Evolutionary conservation across 306 rosid species (phyloP), one percentile per base, ranked within the genome.

Genomic region (Canavalia gladiata): DNA sequence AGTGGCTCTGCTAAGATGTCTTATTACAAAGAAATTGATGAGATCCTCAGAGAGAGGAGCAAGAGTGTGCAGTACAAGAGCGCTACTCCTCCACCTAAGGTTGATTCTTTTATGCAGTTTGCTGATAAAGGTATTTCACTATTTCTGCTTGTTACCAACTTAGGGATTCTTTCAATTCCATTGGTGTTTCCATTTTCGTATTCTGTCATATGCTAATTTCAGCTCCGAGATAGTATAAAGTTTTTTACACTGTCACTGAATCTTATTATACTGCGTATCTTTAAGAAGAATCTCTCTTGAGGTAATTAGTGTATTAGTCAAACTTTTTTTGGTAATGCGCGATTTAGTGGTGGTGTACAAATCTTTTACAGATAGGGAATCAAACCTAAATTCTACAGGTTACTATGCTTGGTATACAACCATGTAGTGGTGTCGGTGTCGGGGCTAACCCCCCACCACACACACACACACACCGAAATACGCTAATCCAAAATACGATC

Each of bases 1-100:
- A 87, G 91, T 76, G 92, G 94, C 28, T 90, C 97, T 4, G 94
- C 94, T 0, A 95, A 95, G 88, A 95, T 95, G 99, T 91, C 90
- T 0, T 95, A 84, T 86, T 93, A 92, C 63, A 92, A 93, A 55
- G 99, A 95, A 85, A 92, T 95, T 87, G 99, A 95, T 42, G 98
- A 93, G 79, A 88, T 95, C 62, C 83, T 95, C 31, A 87, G 90
- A 60, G 94, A 90, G n/a, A 86, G 98, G 78, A 90, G 74, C 56
- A 93, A 90, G 86, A 83, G 74, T 80, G 67, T 81, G 4, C 91
- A 86, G 77, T 85, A 85, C 65, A 92, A 92, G 86, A 90, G 76
- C 70, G 90, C 89, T 67, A 86, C 91, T 2, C 90, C 91, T 9
- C 87, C 75, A 1, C 88, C 68, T 3, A 95, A 92, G 82, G 87